Evolutionary conservation across 1,284 basidiomycete genomes (phyloP).

Genomic region (Hemileia vastatrix): DNA sequence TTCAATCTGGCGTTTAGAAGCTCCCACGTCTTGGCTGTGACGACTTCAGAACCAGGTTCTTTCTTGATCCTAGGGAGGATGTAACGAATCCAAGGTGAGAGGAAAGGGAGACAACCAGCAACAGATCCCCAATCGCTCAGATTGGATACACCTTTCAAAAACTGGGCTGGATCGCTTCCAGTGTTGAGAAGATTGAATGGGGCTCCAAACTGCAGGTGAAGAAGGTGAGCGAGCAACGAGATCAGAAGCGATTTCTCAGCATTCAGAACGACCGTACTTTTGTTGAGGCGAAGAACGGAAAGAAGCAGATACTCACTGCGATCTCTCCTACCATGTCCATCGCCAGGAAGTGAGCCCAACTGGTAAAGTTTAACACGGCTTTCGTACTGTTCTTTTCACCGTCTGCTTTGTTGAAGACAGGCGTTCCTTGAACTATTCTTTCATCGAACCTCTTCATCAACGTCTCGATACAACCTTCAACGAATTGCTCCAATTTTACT

Average conservation of each 20-base stretch:
- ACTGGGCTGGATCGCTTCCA: too few relatives aligned
- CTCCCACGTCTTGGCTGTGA: slow-evolving; percentile 29
- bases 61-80: slow-evolving; percentile 27
- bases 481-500: slow-evolving; percentile 33
- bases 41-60: slow-evolving; percentile 31
- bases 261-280: too few relatives aligned
- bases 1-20: slow-evolving; percentile 29
- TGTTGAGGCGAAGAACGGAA: too few relatives aligned
- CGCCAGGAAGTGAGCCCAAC: too few relatives aligned
- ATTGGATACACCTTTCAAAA: slow-evolving; percentile 31
- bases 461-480: slow-evolving; percentile 28
- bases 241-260: too few relatives aligned
- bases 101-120: slow-evolving; percentile 27
- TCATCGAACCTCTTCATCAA: slow-evolving; percentile 24
- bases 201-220: too few relatives aligned
- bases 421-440: not conserved
- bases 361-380: slow-evolving; percentile 25
- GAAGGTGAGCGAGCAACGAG: too few relatives aligned
- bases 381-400: slow-evolving; percentile 19
- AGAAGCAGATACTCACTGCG: too few relatives aligned
- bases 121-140: slow-evolving; percentile 33
- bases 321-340: too few relatives aligned
- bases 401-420: slow-evolving; percentile 3
- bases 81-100: slow-evolving; percentile 26
- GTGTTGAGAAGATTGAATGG: too few relatives aligned